Conservation (phyloP, 306 rosid species). For the Gynostemma pentaphyllum region DNA sequence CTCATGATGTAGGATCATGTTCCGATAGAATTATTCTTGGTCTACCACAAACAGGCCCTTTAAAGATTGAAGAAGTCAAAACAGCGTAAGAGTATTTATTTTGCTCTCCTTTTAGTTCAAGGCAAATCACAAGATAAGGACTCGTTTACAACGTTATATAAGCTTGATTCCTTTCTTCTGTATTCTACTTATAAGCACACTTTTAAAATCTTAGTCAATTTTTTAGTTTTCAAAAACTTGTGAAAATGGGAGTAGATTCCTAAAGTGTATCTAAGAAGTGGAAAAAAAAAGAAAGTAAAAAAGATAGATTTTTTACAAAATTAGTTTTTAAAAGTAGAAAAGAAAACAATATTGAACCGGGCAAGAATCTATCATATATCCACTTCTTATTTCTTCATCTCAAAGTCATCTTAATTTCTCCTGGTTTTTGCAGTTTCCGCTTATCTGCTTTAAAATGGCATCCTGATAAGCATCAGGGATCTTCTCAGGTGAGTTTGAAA, state of each 20-base stretch:
- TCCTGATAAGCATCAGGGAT: constrained; percentile 84
- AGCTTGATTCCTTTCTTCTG: too few relatives aligned
- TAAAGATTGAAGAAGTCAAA: constrained; percentile 78
- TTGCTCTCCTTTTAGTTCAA: not conserved
- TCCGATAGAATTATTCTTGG: constrained; percentile 66
- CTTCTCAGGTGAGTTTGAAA: constrained; percentile 60
- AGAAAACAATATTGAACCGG: too few relatives aligned
- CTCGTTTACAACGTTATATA: too few relatives aligned
- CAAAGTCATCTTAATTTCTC: not conserved
- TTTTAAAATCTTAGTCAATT: too few relatives aligned
- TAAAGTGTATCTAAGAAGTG: too few relatives aligned
- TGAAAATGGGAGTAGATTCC: too few relatives aligned
- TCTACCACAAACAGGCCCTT: constrained; percentile 68
- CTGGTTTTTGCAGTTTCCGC: constrained; percentile 46
- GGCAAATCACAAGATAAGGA: not conserved
- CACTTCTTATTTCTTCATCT: not conserved
- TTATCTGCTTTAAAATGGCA: constrained; percentile 91
- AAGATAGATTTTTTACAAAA: too few relatives aligned
- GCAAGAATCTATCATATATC: too few relatives aligned
- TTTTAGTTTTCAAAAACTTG: too few relatives aligned
- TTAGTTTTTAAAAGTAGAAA: too few relatives aligned
- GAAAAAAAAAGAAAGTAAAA: too few relatives aligned
- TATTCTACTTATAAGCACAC: too few relatives aligned
- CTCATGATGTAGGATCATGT: constrained; percentile 33
- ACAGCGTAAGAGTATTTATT: constrained; percentile 50